A percentile compares a stretch with the other conserved stretches of the same genome.
Evolutionary conservation across 805 yeast genomes (phyloP).

Genomic region (Blastobotrys mokoenaii): DNA sequence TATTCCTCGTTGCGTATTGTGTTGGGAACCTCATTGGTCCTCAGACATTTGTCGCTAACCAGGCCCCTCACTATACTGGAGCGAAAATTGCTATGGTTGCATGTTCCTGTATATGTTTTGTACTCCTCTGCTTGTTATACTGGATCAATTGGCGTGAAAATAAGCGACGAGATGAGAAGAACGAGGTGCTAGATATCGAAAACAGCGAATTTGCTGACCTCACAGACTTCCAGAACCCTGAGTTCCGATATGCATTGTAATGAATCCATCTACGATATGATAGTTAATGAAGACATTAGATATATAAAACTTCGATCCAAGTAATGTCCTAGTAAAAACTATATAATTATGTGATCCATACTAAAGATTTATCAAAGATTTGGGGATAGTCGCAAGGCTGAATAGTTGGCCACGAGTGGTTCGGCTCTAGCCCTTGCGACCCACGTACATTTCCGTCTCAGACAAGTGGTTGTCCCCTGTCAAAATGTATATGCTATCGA

Average conservation of each 20-base stretch:
- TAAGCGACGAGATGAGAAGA: conserved; percentile 4
- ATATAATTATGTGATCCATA: too few relatives aligned
- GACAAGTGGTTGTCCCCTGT: too few relatives aligned
- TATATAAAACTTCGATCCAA: too few relatives aligned
- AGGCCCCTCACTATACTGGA: conserved; percentile 55
- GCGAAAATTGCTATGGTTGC: conserved; percentile 45
- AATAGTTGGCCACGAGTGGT: too few relatives aligned
- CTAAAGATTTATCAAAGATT: too few relatives aligned
- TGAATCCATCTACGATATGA: neutral
- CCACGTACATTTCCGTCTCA: too few relatives aligned
- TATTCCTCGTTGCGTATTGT: conserved; percentile 56
- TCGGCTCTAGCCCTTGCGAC: too few relatives aligned
- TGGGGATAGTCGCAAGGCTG: too few relatives aligned
- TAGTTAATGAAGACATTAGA: too few relatives aligned
- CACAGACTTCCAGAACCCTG: conserved; percentile 47
- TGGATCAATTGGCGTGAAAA: conserved; percentile 9
- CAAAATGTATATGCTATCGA: too few relatives aligned
- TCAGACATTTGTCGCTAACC: conserved; percentile 49
- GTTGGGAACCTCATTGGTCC: conserved; percentile 68
- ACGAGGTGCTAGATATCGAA: conserved; percentile 5
- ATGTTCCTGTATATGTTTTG: conserved; percentile 38
- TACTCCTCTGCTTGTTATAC: conserved; percentile 30
- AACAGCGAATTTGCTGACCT: conserved; percentile 29
- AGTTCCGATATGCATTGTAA: conserved; percentile 22
- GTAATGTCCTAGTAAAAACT: too few relatives aligned